Base-by-base conservation (phyloP, 257 asterid genomes). In the Ballota nigra region DNA sequence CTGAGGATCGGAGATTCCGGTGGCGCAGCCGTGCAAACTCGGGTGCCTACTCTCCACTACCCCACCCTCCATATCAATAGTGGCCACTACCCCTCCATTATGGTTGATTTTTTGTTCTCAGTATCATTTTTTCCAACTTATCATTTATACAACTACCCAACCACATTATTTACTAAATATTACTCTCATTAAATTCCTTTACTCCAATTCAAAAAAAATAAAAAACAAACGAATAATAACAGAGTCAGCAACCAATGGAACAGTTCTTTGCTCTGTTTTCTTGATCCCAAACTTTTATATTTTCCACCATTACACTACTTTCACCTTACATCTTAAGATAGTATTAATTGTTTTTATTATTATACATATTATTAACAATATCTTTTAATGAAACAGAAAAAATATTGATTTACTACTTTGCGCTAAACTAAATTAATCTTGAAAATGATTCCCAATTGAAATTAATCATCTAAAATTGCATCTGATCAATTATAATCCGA, bases 81-180 rank as follows among this genome's bases (percentile, higher is more conserved):
- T 83, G 91, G 89, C 73, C 86, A 79, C 62, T 80, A 77, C 83
- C 73, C 70, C 67, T 79, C 91, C 87, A 80, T 64, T 63, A 68
- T 70, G 52, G 71, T 65, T 74, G 61, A 70, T 68, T 23, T 19
- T 72, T 36, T 36, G 3, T 77, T 72, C 65, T 77, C 68, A 0
- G 0, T 67, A 53, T 70, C 62, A 63, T 57, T 19, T 34, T 53
- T 40, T 10, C 74, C 75, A 81, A 70, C 74, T 64, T 38, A 71
- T 20, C 20, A 13, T 63, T 23, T 57, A 71, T 40, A 62, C 73
- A 68, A 75, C 68, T 60, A 78, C 45, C 77, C 82, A 81, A 74
- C 80, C 7, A 75, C 16, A 71, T 47, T 77, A 33, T 38, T 70
- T 45, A 51, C 77, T 63, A 55, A 15, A 38, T 31, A 55, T 38